Base-by-base conservation (phyloP, 1,284 basidiomycete species). In the Rhodotorula sp. region DNA sequence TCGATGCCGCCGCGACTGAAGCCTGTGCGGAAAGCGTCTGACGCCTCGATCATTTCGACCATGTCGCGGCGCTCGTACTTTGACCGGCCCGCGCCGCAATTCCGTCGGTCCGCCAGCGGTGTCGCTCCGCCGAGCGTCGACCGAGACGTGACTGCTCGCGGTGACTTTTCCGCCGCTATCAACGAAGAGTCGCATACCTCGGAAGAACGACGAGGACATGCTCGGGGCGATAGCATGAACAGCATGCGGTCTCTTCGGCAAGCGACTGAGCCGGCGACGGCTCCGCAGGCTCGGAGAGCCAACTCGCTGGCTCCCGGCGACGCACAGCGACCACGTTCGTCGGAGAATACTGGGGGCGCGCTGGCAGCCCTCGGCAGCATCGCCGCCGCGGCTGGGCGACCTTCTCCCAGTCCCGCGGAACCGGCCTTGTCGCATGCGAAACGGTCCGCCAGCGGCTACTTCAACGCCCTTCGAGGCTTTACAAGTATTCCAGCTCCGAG, bases 401-500 rank as follows among this genome's bases (percentile, higher is more conserved):
- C 62, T 5, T 33, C 62, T 18, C 48, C 62, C 6, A 14, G 53
- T 8, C 55, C 48, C 0, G 42, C 45, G 17, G 58, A 55, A 49
- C 59, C 66, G 1, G 69, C 65, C 4, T n/a, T 71, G 20, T 65
- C 67, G 33, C 53, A 61, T 20, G 71, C 68, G 33, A 75, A 66
- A 54, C 68, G 71, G 3, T 64, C 60, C 26, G 73, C 66, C 7
- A 73, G 73, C 48, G 74, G 74, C 4, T 73, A 73, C 69, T 75
- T 75, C 62, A 70, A 68, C 22, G 60, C 65, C 2, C 42, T 73
- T 6, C 48, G 71, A 6, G 71, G 71, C 14, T 60, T 73, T 20
- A 70, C 71, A 6, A 56, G 53, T 2, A 48, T 71, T 1, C 66
- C 67, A 14, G 24, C 69, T 6, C 12, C 45, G n/a, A 62, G 60